Percentiles rank a stretch among this genome's conserved stretches.
phyloP scores from a whole-genome alignment of 177 flowering plant species.

The Vitis hybrid region DNA sequence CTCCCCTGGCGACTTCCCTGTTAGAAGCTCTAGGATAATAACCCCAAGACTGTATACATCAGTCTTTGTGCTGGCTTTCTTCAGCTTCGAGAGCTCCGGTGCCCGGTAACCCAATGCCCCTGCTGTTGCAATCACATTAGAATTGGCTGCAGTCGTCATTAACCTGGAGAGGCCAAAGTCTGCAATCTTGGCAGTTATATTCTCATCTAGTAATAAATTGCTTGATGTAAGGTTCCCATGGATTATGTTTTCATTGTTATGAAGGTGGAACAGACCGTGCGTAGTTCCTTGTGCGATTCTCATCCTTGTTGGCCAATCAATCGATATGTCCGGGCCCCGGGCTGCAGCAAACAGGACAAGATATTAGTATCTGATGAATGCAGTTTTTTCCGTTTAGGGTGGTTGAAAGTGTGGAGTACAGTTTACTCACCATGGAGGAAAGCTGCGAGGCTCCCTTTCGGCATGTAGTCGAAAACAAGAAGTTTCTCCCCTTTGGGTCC shows the following conservation, averaged over 20 bases:
- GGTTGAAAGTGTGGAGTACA: too few species aligned
- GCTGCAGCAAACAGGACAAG: conserved; percentile 36
- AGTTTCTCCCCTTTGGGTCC: conserved; percentile 81
- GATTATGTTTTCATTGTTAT: conserved; percentile 44
- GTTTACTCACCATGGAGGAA: conserved; percentile 59
- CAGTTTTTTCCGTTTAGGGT: too few species aligned
- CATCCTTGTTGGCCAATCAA: conserved; percentile 68
- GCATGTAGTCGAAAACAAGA: conserved; percentile 69
- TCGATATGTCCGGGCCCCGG: conserved; percentile 45
- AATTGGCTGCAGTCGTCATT: conserved; percentile 61
- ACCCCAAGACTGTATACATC: conserved; percentile 78
- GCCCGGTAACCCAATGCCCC: conserved; percentile 66
- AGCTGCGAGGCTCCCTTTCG: conserved; percentile 64
- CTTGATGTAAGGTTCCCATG: conserved; percentile 80
- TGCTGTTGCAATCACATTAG: conserved; percentile 59
- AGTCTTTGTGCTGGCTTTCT: conserved; percentile 60
- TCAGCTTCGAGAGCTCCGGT: conserved; percentile 67
- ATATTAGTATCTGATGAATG: not conserved
- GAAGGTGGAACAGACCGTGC: conserved; percentile 55
- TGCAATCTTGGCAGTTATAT: conserved; percentile 43
- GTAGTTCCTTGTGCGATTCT: conserved; percentile 48
- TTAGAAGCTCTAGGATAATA: conserved; percentile 58
- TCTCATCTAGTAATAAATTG: conserved; percentile 58
- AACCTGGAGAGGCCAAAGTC: conserved; percentile 63
- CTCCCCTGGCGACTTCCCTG: conserved; percentile 71